Percentiles rank a stretch among this genome's conserved stretches.
Evolutionary conservation across 345 rosid genomes (phyloP).

Genomic region (Eucalyptus cladocalyx): DNA sequence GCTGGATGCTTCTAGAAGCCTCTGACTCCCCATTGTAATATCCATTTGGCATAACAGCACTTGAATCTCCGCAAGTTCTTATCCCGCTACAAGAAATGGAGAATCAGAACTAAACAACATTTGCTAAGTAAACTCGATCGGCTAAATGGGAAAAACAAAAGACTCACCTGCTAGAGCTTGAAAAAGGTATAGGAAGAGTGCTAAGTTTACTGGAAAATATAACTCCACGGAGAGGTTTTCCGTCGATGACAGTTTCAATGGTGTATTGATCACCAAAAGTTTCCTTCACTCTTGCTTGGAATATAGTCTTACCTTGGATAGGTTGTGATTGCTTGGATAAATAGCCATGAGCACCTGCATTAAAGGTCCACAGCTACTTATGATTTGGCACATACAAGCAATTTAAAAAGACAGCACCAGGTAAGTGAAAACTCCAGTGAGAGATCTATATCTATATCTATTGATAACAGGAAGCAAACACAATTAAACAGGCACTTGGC

Average conservation of each 20-base stretch:
- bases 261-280: conserved; percentile 58
- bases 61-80: conserved; percentile 16
- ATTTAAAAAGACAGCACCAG: not conserved
- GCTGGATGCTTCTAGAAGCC: not conserved
- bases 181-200: conserved; percentile 8
- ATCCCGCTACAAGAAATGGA: conserved; percentile 16
- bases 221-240: conserved; percentile 72
- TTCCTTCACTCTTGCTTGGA: conserved; percentile 73
- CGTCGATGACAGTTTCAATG: conserved; percentile 71
- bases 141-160: not conserved
- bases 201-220: conserved; percentile 54
- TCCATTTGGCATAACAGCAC: conserved; percentile 21
- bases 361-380: not conserved
- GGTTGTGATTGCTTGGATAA: conserved; percentile 2
- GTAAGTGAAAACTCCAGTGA: not conserved
- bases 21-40: conserved; percentile 20
- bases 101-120: not conserved
- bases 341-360: conserved; percentile 30
- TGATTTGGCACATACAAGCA: not conserved
- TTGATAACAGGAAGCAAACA: too few relatives aligned
- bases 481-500: not conserved
- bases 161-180: not conserved
- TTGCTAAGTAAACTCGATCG: not conserved
- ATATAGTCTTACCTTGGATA: conserved; percentile 47
- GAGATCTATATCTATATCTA: not conserved